Base-by-base conservation (phyloP, 768 basidiomycete genomes). In the Boletales sp. region DNA sequence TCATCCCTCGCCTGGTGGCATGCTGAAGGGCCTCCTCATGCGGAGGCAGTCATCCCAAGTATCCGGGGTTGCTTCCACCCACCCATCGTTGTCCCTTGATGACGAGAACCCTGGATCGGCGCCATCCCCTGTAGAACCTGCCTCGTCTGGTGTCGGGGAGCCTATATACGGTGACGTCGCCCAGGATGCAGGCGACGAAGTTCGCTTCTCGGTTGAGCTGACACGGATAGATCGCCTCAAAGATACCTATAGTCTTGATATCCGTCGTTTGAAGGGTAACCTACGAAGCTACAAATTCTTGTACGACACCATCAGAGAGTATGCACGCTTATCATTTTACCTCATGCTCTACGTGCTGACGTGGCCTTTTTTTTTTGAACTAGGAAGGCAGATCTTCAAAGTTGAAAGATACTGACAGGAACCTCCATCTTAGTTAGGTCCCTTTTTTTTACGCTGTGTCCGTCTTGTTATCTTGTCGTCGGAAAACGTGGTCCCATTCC, bases 201-300 rank as follows among this genome's bases (percentile, higher is more conserved):
- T 99, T 58, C 83, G 90, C 58, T 98, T 98, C 75, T 90, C 84
- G 12, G 87, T 97, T 54, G 96, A 99, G 73, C 71, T 99, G 55
- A 97, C 95, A 41, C 75, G 89, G 60, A 76, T 99, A 60, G 87
- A 91, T 68, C 82, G 92, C 55, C 76, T 98, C 60, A 90, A 86
- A 57, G 90, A 91, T 64, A 90, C 94, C 40, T 94, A 87, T 69
- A 87, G 87, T 69, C 76, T 98, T 60, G 94, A 97, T 70, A 86
- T 97, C 64, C 82, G 94, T 61, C 73, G 96, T 57, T 66, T 97
- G 63, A 94, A 95, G 69, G 96, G 96, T 28, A 90, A 90, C 65
- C 73, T 95, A 65, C 81, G 90, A 72, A 91, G 90, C 69, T 97
- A 92, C 72, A 91, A 92, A 71, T 93, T 89, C 70, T 73, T 93